Conservation (phyloP, 805 yeast species). For the Saccharomycopsis babjevae region DNA sequence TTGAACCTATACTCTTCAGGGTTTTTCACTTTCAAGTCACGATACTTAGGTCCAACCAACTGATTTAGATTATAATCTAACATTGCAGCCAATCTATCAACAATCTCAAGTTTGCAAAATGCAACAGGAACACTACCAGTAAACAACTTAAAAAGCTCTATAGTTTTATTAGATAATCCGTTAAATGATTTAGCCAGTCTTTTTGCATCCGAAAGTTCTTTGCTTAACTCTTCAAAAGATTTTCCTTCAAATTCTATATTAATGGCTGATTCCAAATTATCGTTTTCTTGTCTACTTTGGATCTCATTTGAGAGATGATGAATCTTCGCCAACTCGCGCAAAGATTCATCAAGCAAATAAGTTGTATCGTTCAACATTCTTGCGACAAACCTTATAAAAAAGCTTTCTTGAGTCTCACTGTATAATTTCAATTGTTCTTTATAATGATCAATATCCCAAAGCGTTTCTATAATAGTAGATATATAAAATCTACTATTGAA, state of each 20-base stretch:
- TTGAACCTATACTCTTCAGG: constrained; percentile 79
- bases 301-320: constrained; percentile 65
- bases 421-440: constrained; percentile 59
- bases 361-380: constrained; percentile 93
- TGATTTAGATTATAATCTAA: constrained; percentile 82
- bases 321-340: constrained; percentile 66
- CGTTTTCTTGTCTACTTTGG: constrained; percentile 31
- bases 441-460: constrained; percentile 70
- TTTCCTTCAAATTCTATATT: constrained; percentile 25
- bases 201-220: constrained; percentile 54
- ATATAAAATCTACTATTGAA: constrained; percentile 85
- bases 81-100: constrained; percentile 93
- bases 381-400: constrained; percentile 87
- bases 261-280: constrained; percentile 22
- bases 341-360: constrained; percentile 80
- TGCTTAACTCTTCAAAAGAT: constrained; percentile 45
- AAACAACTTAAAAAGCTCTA: constrained; percentile 67
- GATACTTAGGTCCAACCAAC: constrained; percentile 92
- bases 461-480: constrained; percentile 67
- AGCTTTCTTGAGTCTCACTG: constrained; percentile 60
- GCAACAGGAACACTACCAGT: constrained; percentile 81
- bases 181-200: constrained; percentile 71
- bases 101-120: constrained; percentile 80
- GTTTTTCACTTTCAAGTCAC: constrained; percentile 72
- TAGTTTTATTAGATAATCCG: constrained; percentile 74